These are phyloP conservation scores for Scheffersomyces lignosus DNA, from an alignment of 805 yeast species.

Conservation along the genomic window DNA sequence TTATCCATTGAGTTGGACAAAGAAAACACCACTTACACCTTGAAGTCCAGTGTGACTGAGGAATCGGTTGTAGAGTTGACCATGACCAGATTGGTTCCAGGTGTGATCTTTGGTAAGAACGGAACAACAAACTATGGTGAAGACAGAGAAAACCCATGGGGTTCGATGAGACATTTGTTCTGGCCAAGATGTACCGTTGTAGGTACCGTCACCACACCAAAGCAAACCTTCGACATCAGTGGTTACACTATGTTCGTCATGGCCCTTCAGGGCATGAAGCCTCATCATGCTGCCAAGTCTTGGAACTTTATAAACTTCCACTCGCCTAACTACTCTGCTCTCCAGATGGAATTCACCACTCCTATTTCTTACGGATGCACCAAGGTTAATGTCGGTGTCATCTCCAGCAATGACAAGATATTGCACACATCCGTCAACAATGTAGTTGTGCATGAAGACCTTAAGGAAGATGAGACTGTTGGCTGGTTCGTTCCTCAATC, in stretches of 20 bases:
- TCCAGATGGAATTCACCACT: slow-evolving; percentile 93
- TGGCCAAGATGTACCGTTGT: slow-evolving; percentile 86
- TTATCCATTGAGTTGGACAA: slow-evolving; percentile 64
- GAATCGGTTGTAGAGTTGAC: slow-evolving; percentile 71
- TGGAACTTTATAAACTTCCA: slow-evolving; percentile 96
- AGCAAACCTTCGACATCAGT: slow-evolving; percentile 35
- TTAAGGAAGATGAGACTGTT: slow-evolving; percentile 58
- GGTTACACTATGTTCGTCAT: slow-evolving; percentile 79
- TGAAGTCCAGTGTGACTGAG: slow-evolving; percentile 64
- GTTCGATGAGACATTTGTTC: slow-evolving; percentile 91
- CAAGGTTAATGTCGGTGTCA: slow-evolving; percentile 75
- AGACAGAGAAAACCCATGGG: slow-evolving; percentile 87
- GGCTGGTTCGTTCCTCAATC: slow-evolving; percentile 89
- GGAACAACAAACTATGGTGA: slow-evolving; percentile 89
- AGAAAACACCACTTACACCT: slow-evolving; percentile 45
- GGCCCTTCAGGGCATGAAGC: slow-evolving; percentile 99
- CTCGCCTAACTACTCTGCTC: slow-evolving; percentile 68
- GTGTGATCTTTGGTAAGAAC: slow-evolving; percentile 86
- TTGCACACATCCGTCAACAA: slow-evolving; percentile 66
- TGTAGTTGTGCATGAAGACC: slow-evolving; percentile 53
- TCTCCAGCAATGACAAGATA: slow-evolving; percentile 64
- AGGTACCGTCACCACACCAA: slow-evolving; percentile 56
- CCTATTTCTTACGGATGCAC: slow-evolving; percentile 87
- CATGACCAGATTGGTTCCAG: slow-evolving; percentile 64
- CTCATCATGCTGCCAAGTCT: slow-evolving; percentile 96